Evolutionary conservation across 2,329 filamentous ascomycete genomes (phyloP).

Genomic region (Tolypocladium sp.): DNA sequence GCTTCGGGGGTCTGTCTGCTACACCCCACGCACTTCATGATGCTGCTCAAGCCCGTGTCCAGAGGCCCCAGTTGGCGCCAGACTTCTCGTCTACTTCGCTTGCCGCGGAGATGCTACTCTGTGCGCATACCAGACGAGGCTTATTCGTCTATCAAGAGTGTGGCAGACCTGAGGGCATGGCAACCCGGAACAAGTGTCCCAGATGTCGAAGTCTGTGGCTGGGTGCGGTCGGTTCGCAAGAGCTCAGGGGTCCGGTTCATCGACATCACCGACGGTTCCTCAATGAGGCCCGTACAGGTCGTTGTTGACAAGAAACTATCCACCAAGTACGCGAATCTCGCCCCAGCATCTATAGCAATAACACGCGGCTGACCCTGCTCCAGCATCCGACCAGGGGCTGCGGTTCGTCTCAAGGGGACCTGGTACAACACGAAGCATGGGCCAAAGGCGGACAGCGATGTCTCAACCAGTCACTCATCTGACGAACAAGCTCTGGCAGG

Average conservation of each 20-base stretch:
- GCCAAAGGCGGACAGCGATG: not conserved
- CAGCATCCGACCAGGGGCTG: constrained; percentile 74
- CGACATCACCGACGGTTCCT: constrained; percentile 80
- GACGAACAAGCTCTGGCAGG: not conserved
- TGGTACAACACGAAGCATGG: constrained; percentile 42
- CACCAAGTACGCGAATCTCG: constrained; percentile 51
- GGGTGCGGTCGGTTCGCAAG: constrained; percentile 74
- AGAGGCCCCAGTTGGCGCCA: not conserved
- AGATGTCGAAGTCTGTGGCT: constrained; percentile 62
- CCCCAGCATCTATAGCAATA: constrained; percentile 3
- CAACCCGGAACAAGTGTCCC: constrained; percentile 31
- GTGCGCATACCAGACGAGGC: constrained; percentile 17
- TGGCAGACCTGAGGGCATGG: constrained; percentile 49
- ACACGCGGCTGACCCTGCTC: constrained; percentile 17
- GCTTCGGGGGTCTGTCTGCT: not conserved
- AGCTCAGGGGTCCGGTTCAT: constrained; percentile 82
- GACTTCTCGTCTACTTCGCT: not conserved
- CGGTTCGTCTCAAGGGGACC: constrained; percentile 66
- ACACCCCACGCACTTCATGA: not conserved
- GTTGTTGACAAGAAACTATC: constrained; percentile 65
- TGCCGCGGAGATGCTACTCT: constrained; percentile 19
- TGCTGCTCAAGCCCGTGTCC: not conserved
- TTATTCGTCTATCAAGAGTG: constrained; percentile 27
- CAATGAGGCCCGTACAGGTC: constrained; percentile 68
- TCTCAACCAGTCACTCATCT: constrained; percentile 2